Evolutionary conservation across 2,329 filamentous ascomycete genomes (phyloP).

Genomic region (Verruconis gallopava): DNA sequence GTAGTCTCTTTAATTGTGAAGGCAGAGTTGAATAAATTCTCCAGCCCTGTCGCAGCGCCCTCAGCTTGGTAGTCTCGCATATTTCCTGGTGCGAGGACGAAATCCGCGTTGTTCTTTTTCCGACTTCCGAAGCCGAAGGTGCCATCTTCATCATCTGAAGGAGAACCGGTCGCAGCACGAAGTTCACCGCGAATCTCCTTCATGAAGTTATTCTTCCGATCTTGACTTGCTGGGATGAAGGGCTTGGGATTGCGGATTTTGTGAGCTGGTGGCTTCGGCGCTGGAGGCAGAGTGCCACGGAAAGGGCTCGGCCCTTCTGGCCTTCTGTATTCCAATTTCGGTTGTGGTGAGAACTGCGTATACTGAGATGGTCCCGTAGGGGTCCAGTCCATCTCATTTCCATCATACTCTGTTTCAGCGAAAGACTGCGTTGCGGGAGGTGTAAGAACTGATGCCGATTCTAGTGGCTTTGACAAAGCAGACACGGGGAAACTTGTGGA

Average conservation of each 20-base stretch:
- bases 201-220: constrained; percentile 41
- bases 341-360: constrained; percentile 10
- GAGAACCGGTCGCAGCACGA: not conserved
- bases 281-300: constrained; percentile 56
- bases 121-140: not conserved
- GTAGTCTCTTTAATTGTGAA: constrained; percentile 14
- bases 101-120: not conserved
- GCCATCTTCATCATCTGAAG: not conserved
- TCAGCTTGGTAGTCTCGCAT: constrained; percentile 9
- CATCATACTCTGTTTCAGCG: constrained; percentile 8
- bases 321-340: constrained; percentile 15
- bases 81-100: constrained; percentile 1
- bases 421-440: constrained; percentile 7
- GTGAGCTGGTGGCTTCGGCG: constrained; percentile 53
- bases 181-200: not conserved
- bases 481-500: constrained; percentile 7
- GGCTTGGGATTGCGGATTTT: constrained; percentile 48
- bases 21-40: constrained; percentile 14
- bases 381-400: constrained; percentile 55
- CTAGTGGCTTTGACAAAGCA: not conserved
- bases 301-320: constrained; percentile 42
- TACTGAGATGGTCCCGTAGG: constrained; percentile 35
- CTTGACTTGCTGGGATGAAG: constrained; percentile 26
- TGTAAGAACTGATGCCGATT: constrained; percentile 16
- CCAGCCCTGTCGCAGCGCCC: constrained; percentile 14